Base-by-base conservation (phyloP, 192 early-diverging fungal species). In the Podila horticola region DNA sequence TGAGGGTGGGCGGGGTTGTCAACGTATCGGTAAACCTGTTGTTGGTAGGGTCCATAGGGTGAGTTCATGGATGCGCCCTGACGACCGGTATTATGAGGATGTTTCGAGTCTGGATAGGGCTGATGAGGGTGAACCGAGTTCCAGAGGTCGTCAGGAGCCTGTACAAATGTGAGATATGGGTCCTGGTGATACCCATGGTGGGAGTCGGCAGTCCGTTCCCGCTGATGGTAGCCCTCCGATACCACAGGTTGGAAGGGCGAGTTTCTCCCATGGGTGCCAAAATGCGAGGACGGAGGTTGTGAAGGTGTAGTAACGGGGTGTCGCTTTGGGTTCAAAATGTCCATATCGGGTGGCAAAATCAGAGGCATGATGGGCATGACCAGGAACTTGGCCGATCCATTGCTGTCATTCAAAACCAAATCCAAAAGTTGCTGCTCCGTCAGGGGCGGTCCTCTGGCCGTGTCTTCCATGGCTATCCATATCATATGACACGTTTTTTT, bases 121-220 rank as follows among this genome's bases (percentile, higher is more conserved):
- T 81, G 77, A 33, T 81, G 70, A 22, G 77, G 77, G n/a, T 81
- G 77, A n/a, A 81, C 77, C 30, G 77, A 81, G 29, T 55, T 55
- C 66, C 67, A 81, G 28, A 67, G n/a, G 17, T 81, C 77, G 58
- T 81, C 77, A 12, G 66, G 60, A 17, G 61, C 70, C n/a, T 79
- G 75, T 20, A 81, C 57, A 69, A 81, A 79, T 13, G 69, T 6
- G 13, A 68, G 10, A 31, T 79, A 72, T 13, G 64, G 76, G 15
- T 79, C 70, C 41, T 64, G 71, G 26, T 59, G 64, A 4, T 68
- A 19, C 26, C 64, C 71, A 52, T 72, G 52, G 15, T 30, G 24
- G 4, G 77, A 81, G 31, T 81, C 77, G 15, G 62, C 15, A 15
- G 71, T 73, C 41, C 71, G 66, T 45, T 81, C 77, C 10, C 71